phyloP scores from a whole-genome alignment of 208 protist species.

The Leishmania aethiopica region DNA sequence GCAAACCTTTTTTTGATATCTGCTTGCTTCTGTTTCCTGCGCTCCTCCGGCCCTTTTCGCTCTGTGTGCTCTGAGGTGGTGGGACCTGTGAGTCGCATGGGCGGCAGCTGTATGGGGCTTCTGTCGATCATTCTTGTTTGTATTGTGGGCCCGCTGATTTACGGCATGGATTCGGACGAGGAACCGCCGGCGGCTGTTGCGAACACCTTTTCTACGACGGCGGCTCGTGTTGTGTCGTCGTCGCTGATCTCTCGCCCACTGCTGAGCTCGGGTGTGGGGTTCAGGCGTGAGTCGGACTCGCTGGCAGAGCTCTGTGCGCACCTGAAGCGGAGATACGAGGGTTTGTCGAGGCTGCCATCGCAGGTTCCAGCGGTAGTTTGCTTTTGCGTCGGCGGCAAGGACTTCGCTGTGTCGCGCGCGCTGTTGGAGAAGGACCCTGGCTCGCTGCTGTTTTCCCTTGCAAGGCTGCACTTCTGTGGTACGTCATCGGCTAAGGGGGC shows the following conservation, averaged over 20 bases:
- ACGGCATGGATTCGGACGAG: slow-evolving; percentile 19
- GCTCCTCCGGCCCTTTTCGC: not conserved
- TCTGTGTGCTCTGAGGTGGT: not conserved
- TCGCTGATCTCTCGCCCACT: not conserved
- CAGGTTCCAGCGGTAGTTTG: slow-evolving; percentile 51
- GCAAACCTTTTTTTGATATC: not conserved
- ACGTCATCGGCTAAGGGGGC: not conserved
- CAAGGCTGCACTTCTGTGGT: slow-evolving; percentile 33
- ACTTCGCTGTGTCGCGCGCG: slow-evolving; percentile 43
- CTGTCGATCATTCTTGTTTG: not conserved
- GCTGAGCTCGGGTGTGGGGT: not conserved
- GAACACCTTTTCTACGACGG: not conserved
- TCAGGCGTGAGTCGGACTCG: slow-evolving; percentile 1
- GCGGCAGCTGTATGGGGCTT: not conserved
- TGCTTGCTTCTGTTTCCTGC: slow-evolving; percentile 5
- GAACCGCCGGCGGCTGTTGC: slow-evolving; percentile 19
- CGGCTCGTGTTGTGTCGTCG: not conserved
- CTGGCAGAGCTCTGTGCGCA: slow-evolving; percentile 11
- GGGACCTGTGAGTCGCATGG: not conserved
- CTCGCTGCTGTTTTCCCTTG: slow-evolving; percentile 66
- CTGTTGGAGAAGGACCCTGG: slow-evolving; percentile 59
- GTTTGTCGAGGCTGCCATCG: slow-evolving; percentile 34
- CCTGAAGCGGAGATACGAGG: slow-evolving; percentile 15
- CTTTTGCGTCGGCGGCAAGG: slow-evolving; percentile 47
- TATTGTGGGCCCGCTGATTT: not conserved